These are phyloP conservation scores for Penicillium sp. DNA, from an alignment of 2,329 filamentous ascomycete species.

Conservation along the genomic window DNA sequence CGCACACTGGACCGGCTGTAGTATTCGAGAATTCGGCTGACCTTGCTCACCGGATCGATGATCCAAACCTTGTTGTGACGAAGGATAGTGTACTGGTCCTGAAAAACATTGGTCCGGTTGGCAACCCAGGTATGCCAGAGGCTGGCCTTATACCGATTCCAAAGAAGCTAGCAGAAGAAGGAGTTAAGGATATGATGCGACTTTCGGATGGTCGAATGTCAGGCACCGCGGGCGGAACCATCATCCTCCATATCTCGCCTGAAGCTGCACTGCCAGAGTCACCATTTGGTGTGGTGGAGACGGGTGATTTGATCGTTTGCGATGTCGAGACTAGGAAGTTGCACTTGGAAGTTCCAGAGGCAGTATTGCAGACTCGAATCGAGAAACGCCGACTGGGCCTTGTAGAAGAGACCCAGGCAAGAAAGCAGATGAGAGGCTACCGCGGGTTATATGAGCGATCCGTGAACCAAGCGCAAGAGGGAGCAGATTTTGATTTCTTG, in stretches of 20 bases:
- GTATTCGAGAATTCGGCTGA: slow-evolving; percentile 51
- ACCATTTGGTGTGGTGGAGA: slow-evolving; percentile 48
- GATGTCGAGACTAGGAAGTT: slow-evolving; percentile 45
- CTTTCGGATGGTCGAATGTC: slow-evolving; percentile 56
- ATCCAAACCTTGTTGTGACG: slow-evolving; percentile 44
- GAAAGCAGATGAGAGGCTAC: slow-evolving; percentile 36
- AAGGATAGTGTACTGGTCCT: slow-evolving; percentile 48
- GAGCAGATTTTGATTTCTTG: slow-evolving; percentile 42
- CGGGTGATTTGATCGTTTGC: slow-evolving; percentile 49
- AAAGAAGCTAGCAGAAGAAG: slow-evolving; percentile 46
- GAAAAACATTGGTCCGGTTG: slow-evolving; percentile 51
- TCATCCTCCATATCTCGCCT: slow-evolving; percentile 54
- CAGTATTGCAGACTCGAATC: slow-evolving; percentile 42
- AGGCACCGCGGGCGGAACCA: slow-evolving; percentile 55
- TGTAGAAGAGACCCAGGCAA: slow-evolving; percentile 18
- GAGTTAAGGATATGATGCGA: slow-evolving; percentile 54
- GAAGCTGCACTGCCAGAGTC: slow-evolving; percentile 50
- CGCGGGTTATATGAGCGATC: slow-evolving; percentile 41
- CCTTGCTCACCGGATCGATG: slow-evolving; percentile 47
- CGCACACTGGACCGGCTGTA: slow-evolving; percentile 46
- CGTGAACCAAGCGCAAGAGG: slow-evolving; percentile 44
- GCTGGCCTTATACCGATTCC: slow-evolving; percentile 53
- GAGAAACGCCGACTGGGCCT: slow-evolving; percentile 25
- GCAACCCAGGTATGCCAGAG: slow-evolving; percentile 55
- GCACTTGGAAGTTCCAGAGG: slow-evolving; percentile 42